Conservation (phyloP, 495 filamentous ascomycete genomes). For the Aspergillus ellipticus region DNA sequence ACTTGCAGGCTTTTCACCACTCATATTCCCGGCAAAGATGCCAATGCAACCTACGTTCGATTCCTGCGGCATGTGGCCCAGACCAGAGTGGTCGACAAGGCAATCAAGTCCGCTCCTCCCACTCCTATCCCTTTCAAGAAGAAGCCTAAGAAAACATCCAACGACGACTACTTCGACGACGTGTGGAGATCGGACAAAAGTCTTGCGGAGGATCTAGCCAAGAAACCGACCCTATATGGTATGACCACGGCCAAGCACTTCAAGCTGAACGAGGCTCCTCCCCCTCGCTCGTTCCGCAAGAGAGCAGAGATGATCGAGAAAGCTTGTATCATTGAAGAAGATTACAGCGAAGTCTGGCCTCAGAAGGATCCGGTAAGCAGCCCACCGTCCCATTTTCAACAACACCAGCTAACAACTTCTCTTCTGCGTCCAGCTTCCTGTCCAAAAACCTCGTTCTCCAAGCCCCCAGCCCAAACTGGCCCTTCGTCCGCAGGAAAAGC, state of each 20-base stretch:
- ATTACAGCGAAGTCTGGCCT: background rate
- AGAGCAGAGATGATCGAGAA: constrained; percentile 4
- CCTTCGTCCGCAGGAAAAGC: background rate
- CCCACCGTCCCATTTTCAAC: background rate
- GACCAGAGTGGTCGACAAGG: constrained; percentile 10
- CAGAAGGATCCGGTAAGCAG: background rate
- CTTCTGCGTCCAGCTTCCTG: background rate
- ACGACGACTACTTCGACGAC: constrained; percentile 21
- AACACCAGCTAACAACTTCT: background rate
- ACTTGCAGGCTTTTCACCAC: constrained; percentile 17
- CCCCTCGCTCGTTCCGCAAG: constrained; percentile 5
- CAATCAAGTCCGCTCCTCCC: constrained; percentile 1
- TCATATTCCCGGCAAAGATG: background rate
- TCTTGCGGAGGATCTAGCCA: constrained; percentile 6
- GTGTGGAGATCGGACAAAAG: constrained; percentile 13
- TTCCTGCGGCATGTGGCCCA: constrained; percentile 18
- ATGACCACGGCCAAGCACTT: constrained; percentile 4
- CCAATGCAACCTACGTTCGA: constrained; percentile 2
- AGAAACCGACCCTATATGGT: constrained; percentile 6
- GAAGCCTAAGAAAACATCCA: background rate
- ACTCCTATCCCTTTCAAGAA: constrained; percentile 8
- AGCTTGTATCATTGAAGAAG: background rate
- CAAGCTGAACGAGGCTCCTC: background rate
- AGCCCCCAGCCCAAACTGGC: background rate
- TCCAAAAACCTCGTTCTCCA: background rate